A percentile compares a stretch with the other conserved stretches of the same genome.
These are phyloP conservation scores for Epithemia pelagica DNA, from an alignment of 108 stramenopile species.

Conservation along the genomic window DNA sequence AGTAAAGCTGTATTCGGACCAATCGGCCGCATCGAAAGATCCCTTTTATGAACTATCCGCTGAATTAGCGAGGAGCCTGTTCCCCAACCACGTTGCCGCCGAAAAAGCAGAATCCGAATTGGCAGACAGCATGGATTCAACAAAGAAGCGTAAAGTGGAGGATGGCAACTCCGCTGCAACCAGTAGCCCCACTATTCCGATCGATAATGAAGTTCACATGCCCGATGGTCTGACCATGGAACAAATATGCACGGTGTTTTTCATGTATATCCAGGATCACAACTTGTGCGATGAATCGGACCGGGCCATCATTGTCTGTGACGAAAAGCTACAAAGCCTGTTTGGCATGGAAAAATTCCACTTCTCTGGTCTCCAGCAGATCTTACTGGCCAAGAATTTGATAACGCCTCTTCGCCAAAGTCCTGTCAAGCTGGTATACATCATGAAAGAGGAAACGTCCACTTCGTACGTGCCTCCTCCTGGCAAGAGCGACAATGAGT, in stretches of 20 bases:
- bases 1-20: slow-evolving; percentile 1
- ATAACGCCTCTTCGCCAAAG: slow-evolving; percentile 21
- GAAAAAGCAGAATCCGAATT: neutral
- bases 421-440: slow-evolving; percentile 35
- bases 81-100: slow-evolving; percentile 37
- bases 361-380: slow-evolving; percentile 43
- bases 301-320: slow-evolving; percentile 49
- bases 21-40: neutral
- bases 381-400: slow-evolving; percentile 45
- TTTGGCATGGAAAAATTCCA: slow-evolving; percentile 63
- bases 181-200: neutral
- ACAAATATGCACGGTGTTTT: slow-evolving; percentile 53
- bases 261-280: slow-evolving; percentile 54
- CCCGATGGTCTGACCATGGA: slow-evolving; percentile 60
- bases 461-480: neutral
- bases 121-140: neutral
- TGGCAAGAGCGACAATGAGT: neutral
- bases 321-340: slow-evolving; percentile 42
- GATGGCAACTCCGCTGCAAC: neutral
- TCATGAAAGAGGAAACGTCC: slow-evolving; percentile 20
- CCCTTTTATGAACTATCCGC: slow-evolving; percentile 37
- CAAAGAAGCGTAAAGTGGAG: slow-evolving; percentile 4
- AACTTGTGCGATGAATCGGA: slow-evolving; percentile 44
- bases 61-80: slow-evolving; percentile 42
- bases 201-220: slow-evolving; percentile 54